phyloP scores from a whole-genome alignment of 2,329 filamentous ascomycete species.

The Botrytis fragariae region DNA sequence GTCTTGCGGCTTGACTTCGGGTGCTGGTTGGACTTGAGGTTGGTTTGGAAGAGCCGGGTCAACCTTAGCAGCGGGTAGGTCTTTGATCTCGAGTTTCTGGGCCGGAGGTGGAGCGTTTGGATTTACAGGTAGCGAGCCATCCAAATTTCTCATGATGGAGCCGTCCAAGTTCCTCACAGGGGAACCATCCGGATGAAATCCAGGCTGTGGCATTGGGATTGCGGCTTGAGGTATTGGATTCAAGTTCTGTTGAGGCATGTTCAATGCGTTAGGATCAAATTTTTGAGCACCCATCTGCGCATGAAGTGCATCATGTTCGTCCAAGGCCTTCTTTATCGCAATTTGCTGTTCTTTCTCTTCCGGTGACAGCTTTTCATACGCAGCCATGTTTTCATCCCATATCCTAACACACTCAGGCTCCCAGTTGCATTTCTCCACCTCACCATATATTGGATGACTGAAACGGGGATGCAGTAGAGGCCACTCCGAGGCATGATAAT shows the following conservation, averaged over 20 bases:
- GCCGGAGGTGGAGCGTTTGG: background rate
- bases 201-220: background rate
- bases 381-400: constrained; percentile 64
- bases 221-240: constrained; percentile 1
- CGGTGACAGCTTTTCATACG: constrained; percentile 56
- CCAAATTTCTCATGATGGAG: constrained; percentile 1
- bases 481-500: constrained; percentile 74
- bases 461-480: constrained; percentile 63
- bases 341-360: constrained; percentile 55
- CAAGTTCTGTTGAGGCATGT: background rate
- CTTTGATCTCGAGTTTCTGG: constrained; percentile 1
- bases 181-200: constrained; percentile 4
- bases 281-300: constrained; percentile 12
- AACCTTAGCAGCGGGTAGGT: background rate
- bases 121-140: constrained; percentile 7
- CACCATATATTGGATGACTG: constrained; percentile 66
- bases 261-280: background rate
- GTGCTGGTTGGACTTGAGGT: background rate
- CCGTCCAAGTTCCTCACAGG: constrained; percentile 6
- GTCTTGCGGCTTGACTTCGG: background rate
- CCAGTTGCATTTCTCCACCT: constrained; percentile 72
- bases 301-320: constrained; percentile 23
- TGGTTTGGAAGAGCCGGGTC: background rate
- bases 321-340: constrained; percentile 28
- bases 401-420: constrained; percentile 58